These are phyloP conservation scores for Craterostigma plantagineum DNA, from an alignment of 257 asterid genomes.

Conservation along the genomic window DNA sequence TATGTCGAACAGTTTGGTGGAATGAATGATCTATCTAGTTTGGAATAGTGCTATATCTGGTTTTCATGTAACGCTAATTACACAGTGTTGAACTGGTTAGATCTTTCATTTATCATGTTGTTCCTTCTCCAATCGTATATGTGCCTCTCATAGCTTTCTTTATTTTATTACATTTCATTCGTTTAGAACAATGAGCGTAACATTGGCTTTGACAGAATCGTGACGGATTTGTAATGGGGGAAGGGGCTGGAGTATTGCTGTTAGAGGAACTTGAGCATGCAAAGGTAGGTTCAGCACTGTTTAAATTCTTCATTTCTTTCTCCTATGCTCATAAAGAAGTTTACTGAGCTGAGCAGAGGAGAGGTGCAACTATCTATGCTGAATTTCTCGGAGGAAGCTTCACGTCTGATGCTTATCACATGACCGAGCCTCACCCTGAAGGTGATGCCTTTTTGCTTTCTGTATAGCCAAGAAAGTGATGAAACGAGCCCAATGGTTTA, in stretches of 20 bases:
- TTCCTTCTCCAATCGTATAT: too few species aligned
- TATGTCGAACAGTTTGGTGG: too few species aligned
- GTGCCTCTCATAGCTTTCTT: too few species aligned
- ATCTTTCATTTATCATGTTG: too few species aligned
- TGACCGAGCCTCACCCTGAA: slow-evolving; percentile 97
- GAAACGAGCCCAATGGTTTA: too few species aligned
- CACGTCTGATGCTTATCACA: slow-evolving; percentile 93
- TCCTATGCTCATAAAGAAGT: slow-evolving; percentile 1
- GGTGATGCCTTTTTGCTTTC: slow-evolving; percentile 24
- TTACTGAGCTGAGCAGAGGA: slow-evolving; percentile 23
- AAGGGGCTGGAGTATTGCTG: slow-evolving; percentile 90
- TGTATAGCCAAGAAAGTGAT: too few species aligned
- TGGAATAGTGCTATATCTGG: too few species aligned
- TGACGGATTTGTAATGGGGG: slow-evolving; percentile 98
- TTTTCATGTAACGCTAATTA: too few species aligned
- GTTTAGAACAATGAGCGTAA: too few species aligned
- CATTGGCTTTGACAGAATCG: slow-evolving; percentile 44
- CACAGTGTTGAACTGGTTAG: too few species aligned
- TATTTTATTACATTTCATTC: too few species aligned
- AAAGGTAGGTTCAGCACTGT: slow-evolving; percentile 24
- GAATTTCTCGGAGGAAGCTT: slow-evolving; percentile 98
- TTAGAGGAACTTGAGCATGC: slow-evolving; percentile 97
- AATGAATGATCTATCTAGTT: too few species aligned
- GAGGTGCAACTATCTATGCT: slow-evolving; percentile 92
- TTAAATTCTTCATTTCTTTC: neutral